Base-by-base conservation (phyloP, 306 rosid genomes). In the Cucumis hystrix region DNA sequence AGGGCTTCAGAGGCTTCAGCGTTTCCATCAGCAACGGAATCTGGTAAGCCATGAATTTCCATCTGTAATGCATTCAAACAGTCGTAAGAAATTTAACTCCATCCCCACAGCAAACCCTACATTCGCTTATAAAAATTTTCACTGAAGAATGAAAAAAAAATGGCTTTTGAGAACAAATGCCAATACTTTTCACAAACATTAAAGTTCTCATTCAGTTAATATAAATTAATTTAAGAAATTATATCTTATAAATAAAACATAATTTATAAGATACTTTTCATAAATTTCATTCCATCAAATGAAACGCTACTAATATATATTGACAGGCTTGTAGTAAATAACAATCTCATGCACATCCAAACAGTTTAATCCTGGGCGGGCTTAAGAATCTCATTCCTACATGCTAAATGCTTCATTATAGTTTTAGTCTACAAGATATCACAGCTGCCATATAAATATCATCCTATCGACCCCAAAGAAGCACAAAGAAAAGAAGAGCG, bases 1-100 rank as follows among this genome's bases (percentile, higher is more conserved):
- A 95, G 89, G 79, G 79, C 89, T 83, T 84, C 85, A 15, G 96
- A 92, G 79, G 87, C 72, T 80, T 82, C 87, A 35, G 63, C 79
- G 65, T 85, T 84, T 74, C 82, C 82, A 82, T 78, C 83, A 62
- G 82, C 83, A 83, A 78, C 69, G 49, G 52, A 43, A 37, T 84
- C 76, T 77, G 74, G 80, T 58, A 83, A 77, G 75, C 68, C 77
- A 80, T 83, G 74, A 75, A 35, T 76, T 78, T 28, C 18, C 76
- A 56, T 80, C 98, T 92, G 85, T 79, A 80, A 82, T 81, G 57
- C 9, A 52, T 68, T 23, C n/a, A 41, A 77, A 45, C 67, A 33
- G 47, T 75, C 69, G 64, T 8, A 30, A 49, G 12, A 82, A 79
- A 61, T 75, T 77, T 82, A 52, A n/a, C 20, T 12, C 45, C 18